Evolutionary conservation across 1,139 yeast genomes (phyloP), one percentile per base, ranked within the genome.

Genomic region (Sugiyamaella pinicola): DNA sequence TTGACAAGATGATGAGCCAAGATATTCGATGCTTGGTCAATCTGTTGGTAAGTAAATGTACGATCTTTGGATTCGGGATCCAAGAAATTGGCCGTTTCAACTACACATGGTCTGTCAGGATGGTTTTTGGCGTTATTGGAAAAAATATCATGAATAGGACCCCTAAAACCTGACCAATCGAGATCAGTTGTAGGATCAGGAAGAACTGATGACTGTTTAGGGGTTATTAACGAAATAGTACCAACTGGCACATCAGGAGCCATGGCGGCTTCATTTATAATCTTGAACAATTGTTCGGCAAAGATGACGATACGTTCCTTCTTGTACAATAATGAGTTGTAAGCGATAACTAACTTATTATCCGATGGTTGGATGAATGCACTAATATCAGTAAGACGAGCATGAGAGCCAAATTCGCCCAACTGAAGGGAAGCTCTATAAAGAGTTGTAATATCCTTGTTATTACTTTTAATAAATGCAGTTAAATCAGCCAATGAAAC

Each of bases 101-200:
- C 85, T 44, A 93, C 96, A 74, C 98, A 89, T 2, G 86, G 76
- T 66, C 96, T 80, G 29, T 87, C 90, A 3, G 99, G 99, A 66
- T 81, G 84, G 59, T 78, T 79, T 44, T 76, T 81, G 3, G 99
- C 97, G 68, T 93, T 93, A 53, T 77, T 82, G 69, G 85, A 83
- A 70, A 93, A 93, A 47, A 93, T 91, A 64, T 93, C 99, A 66
- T 95, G 99, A 61, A 93, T 95, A 9, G 98, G 91, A 46, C 99
- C 99, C 60, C 95, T 80, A 71, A 83, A 93, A 17, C 87, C 87
- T 42, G 84, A 76, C 98, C 98, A 93, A 69, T 90, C 96, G 61
- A 93, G 78, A 64, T 91, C 86, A 10, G 74, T 70, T 2, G 90
- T 87, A 41, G 99, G 99, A 66, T 91, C 95, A 5, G 99, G 99